These are phyloP conservation scores for Coemansia sp. DNA, from an alignment of 371 early-diverging fungal species.

Conservation along the genomic window DNA sequence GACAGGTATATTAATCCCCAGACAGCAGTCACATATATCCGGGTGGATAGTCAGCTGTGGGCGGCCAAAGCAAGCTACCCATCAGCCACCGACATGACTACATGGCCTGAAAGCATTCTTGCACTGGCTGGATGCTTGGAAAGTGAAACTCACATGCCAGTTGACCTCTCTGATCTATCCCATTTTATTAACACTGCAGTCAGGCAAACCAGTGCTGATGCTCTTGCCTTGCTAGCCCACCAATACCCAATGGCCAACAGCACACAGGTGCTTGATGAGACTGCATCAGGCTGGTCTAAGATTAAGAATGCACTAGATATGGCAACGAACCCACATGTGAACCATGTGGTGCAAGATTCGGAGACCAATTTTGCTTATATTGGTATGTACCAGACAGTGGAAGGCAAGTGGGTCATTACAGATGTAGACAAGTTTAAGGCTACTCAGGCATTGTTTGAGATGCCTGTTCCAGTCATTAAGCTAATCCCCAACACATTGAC, in stretches of 20 bases:
- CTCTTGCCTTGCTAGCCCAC: not conserved
- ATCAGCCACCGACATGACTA: not conserved
- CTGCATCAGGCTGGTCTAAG: not conserved
- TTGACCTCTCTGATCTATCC: not conserved
- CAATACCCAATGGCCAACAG: too few relatives aligned
- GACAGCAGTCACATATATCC: constrained; percentile 23
- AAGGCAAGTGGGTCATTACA: constrained; percentile 8
- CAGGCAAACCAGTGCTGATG: not conserved
- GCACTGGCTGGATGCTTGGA: constrained; percentile 24
- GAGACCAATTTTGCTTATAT: not conserved
- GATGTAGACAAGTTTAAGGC: constrained; percentile 2
- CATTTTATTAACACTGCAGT: not conserved
- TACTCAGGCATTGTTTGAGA: not conserved
- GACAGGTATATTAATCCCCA: constrained; percentile 31
- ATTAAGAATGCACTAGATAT: constrained; percentile 5
- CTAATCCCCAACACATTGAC: not conserved
- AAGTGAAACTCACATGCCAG: constrained; percentile 8
- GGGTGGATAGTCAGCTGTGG: constrained; percentile 29
- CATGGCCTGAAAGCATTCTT: constrained; percentile 5
- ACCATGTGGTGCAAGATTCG: constrained; percentile 18
- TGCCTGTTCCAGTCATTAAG: not conserved
- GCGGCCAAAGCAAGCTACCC: constrained; percentile 14
- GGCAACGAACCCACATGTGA: not conserved
- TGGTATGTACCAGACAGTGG: constrained; percentile 12
- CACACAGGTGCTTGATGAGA: too few relatives aligned